These are phyloP conservation scores for Coccomyxa subellipsoidea DNA, from an alignment of 163 green algal genomes.

Conservation along the genomic window DNA sequence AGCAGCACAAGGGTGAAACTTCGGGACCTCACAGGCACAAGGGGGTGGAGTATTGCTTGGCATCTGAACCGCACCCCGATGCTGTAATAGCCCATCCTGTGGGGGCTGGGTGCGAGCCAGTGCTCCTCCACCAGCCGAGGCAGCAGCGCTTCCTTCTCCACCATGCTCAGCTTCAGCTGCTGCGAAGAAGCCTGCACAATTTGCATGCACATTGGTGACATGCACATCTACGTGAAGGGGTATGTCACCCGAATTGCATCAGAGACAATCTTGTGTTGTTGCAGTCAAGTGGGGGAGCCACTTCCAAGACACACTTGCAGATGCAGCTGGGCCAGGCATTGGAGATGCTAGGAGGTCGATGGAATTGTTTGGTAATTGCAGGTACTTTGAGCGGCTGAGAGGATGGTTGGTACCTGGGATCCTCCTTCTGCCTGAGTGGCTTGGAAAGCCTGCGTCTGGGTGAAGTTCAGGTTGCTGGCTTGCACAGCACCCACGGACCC, in stretches of 20 bases:
- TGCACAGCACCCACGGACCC: not conserved
- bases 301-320: too few species aligned
- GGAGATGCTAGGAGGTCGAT: too few species aligned
- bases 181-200: not conserved
- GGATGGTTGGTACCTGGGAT: not conserved
- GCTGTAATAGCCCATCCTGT: constrained; percentile 15
- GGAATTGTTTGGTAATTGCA: too few species aligned
- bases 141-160: not conserved
- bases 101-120: constrained; percentile 22
- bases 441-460: not conserved
- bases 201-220: too few species aligned
- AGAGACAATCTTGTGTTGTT: too few species aligned
- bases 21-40: too few species aligned
- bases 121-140: constrained; percentile 12
- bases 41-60: too few species aligned
- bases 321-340: too few species aligned
- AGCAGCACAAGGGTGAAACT: too few species aligned
- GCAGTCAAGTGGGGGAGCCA: too few species aligned
- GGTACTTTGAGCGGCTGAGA: not conserved
- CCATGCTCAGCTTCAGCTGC: not conserved
- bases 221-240: too few species aligned
- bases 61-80: constrained; percentile 32
- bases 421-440: not conserved
- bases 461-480: not conserved
- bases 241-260: too few species aligned